Evolutionary conservation across 768 basidiomycete species (phyloP), one percentile per base, ranked within the genome.

Genomic region (Suillus alpinus): DNA sequence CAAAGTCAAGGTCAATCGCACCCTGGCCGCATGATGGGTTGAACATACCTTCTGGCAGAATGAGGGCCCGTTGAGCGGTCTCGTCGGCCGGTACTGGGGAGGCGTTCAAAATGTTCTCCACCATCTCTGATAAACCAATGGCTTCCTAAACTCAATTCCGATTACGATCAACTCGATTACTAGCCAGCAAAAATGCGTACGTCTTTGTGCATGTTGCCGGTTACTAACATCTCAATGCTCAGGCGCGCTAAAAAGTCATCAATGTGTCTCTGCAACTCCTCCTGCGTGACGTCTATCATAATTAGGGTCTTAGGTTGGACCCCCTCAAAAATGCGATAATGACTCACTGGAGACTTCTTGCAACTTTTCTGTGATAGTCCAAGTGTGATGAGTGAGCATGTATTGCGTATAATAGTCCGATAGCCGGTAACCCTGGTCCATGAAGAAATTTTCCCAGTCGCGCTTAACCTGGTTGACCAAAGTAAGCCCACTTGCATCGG

Each of bases 151-250:
- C 49, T 60, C 59, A 57, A 31, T 39, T 37, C 10, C 16, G 26
- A 29, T 39, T 55, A 39, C 0, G 16, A 26, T 55, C 26, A 8
- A 26, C 53, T 39, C 36, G 4, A 1, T 55, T 29, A 5, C 26
- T 37, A 39, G 53, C 23, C 55, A 41, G 43, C 39, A 49, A 52
- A 37, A 3, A 43, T 20, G 68, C 91, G 58, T 65, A 93, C 92
- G 72, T 95, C 87, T 68, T 90, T 88, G 65, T 82, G 81, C 59
- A 98, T 78, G 73, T 98, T 98, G 2, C 97, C 97, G 37, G 86
- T 77, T 2, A 91, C 86, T 23, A 98, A 77, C 23, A 88, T 87
- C 55, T 87, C 83, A 53, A 94, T 77, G 65, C 89, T 82, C 50
- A 90, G 77, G 50, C 86, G 78, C 3, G 83, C 82, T 12, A 97